These are phyloP conservation scores for Albugo candida DNA, from an alignment of 352 stramenopile genomes.

Conservation along the genomic window DNA sequence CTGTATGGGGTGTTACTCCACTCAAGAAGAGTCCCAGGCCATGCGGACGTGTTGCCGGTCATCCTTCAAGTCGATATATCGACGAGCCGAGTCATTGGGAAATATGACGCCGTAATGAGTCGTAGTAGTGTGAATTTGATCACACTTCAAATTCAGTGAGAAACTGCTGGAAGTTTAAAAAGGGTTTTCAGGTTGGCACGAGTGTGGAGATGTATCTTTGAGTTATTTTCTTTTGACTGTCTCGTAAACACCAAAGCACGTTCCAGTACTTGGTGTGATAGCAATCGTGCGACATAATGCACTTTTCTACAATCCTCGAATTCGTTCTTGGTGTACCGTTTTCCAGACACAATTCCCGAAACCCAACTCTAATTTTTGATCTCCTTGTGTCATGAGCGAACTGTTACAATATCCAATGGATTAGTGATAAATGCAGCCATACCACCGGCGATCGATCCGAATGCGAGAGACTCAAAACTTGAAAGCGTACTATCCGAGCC, in stretches of 20 bases:
- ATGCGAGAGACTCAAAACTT: constrained; percentile 27
- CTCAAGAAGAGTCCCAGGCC: too few species aligned
- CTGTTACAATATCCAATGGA: constrained; percentile 57
- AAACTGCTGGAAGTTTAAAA: too few species aligned
- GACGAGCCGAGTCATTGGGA: too few species aligned
- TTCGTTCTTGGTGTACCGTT: constrained; percentile 32
- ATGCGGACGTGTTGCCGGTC: too few species aligned
- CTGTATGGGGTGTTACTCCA: too few species aligned
- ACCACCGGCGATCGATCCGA: constrained; percentile 41
- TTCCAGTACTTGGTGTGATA: constrained; percentile 57
- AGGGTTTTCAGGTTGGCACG: too few species aligned
- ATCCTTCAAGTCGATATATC: too few species aligned
- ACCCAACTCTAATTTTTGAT: constrained; percentile 34
- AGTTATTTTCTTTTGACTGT: constrained; percentile 56
- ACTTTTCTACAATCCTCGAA: constrained; percentile 44
- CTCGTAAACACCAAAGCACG: constrained; percentile 78
- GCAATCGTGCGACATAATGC: constrained; percentile 39
- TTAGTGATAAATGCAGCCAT: constrained; percentile 54
- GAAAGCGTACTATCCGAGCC: constrained; percentile 9
- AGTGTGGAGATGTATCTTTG: too few species aligned
- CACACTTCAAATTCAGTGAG: too few species aligned
- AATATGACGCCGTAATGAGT: too few species aligned
- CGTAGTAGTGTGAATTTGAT: too few species aligned
- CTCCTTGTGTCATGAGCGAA: constrained; percentile 70
- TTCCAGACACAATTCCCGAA: constrained; percentile 35